Base-by-base conservation (phyloP, 495 filamentous ascomycete species). In the Sporormia fimetaria region DNA sequence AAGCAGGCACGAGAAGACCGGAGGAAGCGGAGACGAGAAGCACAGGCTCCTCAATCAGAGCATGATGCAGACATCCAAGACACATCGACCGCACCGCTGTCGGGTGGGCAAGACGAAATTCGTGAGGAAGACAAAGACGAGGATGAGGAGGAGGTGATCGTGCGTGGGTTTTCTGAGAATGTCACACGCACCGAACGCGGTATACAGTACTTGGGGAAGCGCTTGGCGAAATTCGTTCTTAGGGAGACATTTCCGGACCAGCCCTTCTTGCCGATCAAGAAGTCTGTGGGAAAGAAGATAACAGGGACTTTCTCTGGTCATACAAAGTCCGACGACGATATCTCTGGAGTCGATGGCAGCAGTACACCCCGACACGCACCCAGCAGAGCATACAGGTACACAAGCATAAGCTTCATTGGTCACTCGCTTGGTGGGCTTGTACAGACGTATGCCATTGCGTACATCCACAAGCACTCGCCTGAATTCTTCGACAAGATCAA, bases 401-500 rank as follows among this genome's bases (percentile, higher is more conserved):
- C 86, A 11, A 93, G 86, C 55, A 96, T 98, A 55, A 94, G 87
- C 52, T 95, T 98, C 56, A 72, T 98, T 44, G 88, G 75, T 1
- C 90, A 98, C 57, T 95, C 88, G 4, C 72, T 98, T 1, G 90
- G 90, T 22, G 90, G 90, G 0, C 63, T 95, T 25, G 68, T 93
- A 24, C 90, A 98, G 60, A 93, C 79, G 2, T 98, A 98, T 60
- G 90, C 90, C 2, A 81, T 98, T 33, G 90, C 88, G 24, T 98
- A 96, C 61, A 95, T 98, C 21, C 81, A 93, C 44, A 96, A 96
- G 54, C 84, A 98, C 54, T 88, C 83, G 1, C 92, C 90, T 0
- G 65, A 75, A 16, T 96, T 98, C 57, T 98, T 96, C 51, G 74
- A 86, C 20, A 64, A 75, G 2, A 92, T 94, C 47, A 75, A 74